Conservation (phyloP, 768 basidiomycete genomes). For the Gymnopilus dilepis region DNA sequence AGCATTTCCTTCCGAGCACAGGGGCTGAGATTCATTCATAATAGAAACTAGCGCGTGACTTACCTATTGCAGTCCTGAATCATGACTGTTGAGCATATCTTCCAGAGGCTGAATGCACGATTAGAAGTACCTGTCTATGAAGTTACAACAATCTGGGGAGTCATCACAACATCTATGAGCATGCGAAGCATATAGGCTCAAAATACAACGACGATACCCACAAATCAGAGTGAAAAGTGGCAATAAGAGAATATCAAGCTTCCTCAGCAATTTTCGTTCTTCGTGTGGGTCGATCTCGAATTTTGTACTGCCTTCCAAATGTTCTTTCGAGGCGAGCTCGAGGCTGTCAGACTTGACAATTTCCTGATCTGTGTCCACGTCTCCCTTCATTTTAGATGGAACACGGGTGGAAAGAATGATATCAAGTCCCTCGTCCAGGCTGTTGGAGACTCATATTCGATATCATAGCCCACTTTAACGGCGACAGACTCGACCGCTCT, state of each 20-base stretch:
- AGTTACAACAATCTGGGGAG: constrained; percentile 43
- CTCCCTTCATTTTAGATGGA: not conserved
- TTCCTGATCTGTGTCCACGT: constrained; percentile 2
- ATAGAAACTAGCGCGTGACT: not conserved
- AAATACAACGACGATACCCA: constrained; percentile 27
- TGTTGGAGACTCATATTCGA: too few relatives aligned
- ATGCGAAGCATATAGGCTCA: not conserved
- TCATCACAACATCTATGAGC: constrained; percentile 1
- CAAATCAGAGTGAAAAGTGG: constrained; percentile 47
- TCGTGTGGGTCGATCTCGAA: constrained; percentile 37
- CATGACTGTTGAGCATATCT: not conserved
- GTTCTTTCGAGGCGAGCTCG: constrained; percentile 8
- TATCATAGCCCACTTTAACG: not conserved
- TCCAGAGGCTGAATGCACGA: not conserved
- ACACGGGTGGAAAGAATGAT: not conserved
- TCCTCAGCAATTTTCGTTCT: constrained; percentile 39
- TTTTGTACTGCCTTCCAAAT: constrained; percentile 1
- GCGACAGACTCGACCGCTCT: not conserved
- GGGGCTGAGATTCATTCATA: not conserved
- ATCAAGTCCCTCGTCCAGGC: not conserved
- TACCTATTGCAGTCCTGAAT: constrained; percentile 29
- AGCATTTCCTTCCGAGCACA: constrained; percentile 23
- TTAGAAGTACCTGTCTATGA: constrained; percentile 40
- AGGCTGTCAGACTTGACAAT: constrained; percentile 1
- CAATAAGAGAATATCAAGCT: constrained; percentile 39